Base-by-base conservation (phyloP, 1,284 basidiomycete species). In the Singerocomus rubriflavus region DNA sequence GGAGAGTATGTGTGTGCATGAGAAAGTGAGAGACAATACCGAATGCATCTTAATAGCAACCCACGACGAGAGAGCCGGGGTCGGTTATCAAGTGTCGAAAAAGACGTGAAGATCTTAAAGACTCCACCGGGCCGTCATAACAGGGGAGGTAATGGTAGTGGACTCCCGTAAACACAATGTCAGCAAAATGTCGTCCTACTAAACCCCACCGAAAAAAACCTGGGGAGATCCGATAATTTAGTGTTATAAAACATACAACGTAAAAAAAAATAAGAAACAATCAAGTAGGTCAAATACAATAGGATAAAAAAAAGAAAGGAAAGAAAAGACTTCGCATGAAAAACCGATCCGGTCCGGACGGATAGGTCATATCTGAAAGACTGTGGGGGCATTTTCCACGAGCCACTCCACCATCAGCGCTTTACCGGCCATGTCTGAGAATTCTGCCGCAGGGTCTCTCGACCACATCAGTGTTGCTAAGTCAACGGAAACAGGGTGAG, bases 361-460 rank as follows among this genome's bases (percentile, higher is more conserved):
- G 12, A 17, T 11, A 10, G 12, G 17, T 43, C 26, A 39, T 26
- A 14, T 17, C 27, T 48, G 58, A 66, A 89, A 89, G 56, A 87
- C 69, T 16, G 68, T 66, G 37, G 80, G 81, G n/a, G 92, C 91
- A 67, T 94, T 88, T 66, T 96, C 92, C 54, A 96, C 84, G 59
- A 96, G 80, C 85, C 91, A 95, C 67, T 95, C 91, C 50, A 97
- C 78, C 57, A 90, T 87, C 56, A 95, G 79, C 10, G 94, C 91
- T 71, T 96, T 98, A 54, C 93, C 92, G 11, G 93, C 94, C 93
- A 95, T 96, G 67, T 98, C 94, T 55, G 86, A 89, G 73, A 98
- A 98, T 71, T 98, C 96, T 32, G 91, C 84, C 34, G 81, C 79
- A 6, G 91, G 86, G 65, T 96, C 89, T 31, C 81, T 79, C 2